A percentile compares a stretch with the other conserved stretches of the same genome.
phyloP scores from a whole-genome alignment of 495 filamentous ascomycete species.

The Penicillium coprophilum region DNA sequence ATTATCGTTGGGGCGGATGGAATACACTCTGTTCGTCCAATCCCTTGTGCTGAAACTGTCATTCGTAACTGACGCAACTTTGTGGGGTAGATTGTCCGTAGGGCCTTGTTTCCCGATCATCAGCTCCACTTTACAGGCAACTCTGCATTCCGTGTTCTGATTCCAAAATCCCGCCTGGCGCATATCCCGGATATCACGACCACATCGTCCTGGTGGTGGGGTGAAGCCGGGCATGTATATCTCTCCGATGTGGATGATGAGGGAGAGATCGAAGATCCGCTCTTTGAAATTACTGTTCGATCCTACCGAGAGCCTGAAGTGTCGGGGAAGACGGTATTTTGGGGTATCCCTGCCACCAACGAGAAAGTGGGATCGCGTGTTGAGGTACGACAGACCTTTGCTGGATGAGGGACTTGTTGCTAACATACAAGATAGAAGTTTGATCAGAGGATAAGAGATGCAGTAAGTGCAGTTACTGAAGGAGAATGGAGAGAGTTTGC shows the following conservation, averaged over 20 bases:
- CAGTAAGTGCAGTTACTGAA: constrained; percentile 34
- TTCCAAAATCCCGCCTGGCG: constrained; percentile 25
- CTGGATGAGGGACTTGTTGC: not conserved
- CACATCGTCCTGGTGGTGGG: constrained; percentile 49
- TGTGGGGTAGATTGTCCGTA: constrained; percentile 5
- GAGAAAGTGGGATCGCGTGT: constrained; percentile 34
- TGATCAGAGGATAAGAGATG: constrained; percentile 35
- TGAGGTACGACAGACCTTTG: constrained; percentile 21
- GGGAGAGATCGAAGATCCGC: constrained; percentile 11
- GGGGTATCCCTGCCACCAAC: constrained; percentile 48
- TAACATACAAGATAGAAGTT: constrained; percentile 28
- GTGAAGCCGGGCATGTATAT: constrained; percentile 43
- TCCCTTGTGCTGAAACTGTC: not conserved
- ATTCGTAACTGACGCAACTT: not conserved
- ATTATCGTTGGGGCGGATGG: constrained; percentile 54
- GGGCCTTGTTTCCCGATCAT: constrained; percentile 32
- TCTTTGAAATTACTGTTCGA: constrained; percentile 28
- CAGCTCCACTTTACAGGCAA: constrained; percentile 40
- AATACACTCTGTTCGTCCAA: constrained; percentile 46
- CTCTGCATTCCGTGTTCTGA: constrained; percentile 39
- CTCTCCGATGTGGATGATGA: constrained; percentile 44
- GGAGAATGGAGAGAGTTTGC: constrained; percentile 47
- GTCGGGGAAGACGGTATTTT: constrained; percentile 40
- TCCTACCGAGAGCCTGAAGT: constrained; percentile 23
- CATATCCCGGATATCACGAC: constrained; percentile 39